phyloP scores from a whole-genome alignment of 768 basidiomycete species.

The Naganishia onofrii region DNA sequence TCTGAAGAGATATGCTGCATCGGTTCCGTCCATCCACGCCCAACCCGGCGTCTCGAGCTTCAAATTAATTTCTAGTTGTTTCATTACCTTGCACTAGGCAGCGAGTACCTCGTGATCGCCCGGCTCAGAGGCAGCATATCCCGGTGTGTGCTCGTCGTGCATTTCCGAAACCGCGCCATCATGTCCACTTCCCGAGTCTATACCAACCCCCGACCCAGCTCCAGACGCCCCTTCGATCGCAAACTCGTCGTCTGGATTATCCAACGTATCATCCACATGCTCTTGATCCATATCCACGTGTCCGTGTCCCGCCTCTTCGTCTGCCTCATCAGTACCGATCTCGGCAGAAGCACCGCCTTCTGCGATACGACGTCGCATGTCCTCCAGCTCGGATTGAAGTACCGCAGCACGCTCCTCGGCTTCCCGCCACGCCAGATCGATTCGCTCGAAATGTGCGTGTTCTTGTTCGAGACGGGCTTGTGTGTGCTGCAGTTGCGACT shows the following conservation, averaged over 20 bases:
- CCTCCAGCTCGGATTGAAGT: slow-evolving; percentile 24
- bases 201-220: background rate
- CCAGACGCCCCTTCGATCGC: slow-evolving; percentile 7
- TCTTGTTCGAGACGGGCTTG: slow-evolving; percentile 21
- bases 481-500: slow-evolving; percentile 10
- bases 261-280: slow-evolving; percentile 11
- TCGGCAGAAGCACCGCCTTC: background rate
- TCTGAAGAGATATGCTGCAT: no score
- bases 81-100: slow-evolving; percentile 10
- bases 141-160: background rate
- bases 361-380: slow-evolving; percentile 18
- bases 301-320: slow-evolving; percentile 1
- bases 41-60: no score
- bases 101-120: background rate
- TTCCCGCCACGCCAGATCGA: slow-evolving; percentile 26
- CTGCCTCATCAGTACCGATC: slow-evolving; percentile 5
- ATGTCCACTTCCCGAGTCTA: background rate
- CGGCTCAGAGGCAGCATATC: slow-evolving; percentile 7
- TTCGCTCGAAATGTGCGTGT: slow-evolving; percentile 25
- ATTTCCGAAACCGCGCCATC: background rate
- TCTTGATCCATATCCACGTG: slow-evolving; percentile 9
- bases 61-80: background rate
- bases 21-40: no score
- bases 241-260: slow-evolving; percentile 11
- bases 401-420: slow-evolving; percentile 21